Evolutionary conservation across 495 filamentous ascomycete species (phyloP).

Genomic region (Cryomyces minteri): DNA sequence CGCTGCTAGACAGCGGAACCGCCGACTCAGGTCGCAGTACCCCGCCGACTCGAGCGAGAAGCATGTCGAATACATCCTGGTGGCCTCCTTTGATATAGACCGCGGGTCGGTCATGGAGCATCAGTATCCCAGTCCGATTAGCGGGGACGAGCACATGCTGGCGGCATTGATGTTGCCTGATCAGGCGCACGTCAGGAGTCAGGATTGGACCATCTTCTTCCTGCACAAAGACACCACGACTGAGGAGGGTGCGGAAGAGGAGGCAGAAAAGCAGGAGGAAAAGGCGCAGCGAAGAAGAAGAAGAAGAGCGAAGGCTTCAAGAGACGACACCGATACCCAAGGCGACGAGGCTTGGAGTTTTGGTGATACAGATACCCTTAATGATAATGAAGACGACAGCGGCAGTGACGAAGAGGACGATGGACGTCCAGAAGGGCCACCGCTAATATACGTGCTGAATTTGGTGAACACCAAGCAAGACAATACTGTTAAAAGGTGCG

Average conservation of each 20-base stretch:
- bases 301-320: slow-evolving; percentile 6
- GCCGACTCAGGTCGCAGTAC: slow-evolving; percentile 66
- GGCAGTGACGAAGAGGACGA: slow-evolving; percentile 39
- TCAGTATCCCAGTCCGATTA: slow-evolving; percentile 86
- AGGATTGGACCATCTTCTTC: slow-evolving; percentile 99
- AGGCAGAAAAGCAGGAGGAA: slow-evolving; percentile 32
- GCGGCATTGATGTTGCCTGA: slow-evolving; percentile 98
- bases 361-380: slow-evolving; percentile 23
- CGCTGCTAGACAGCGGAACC: neutral
- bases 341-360: slow-evolving; percentile 22
- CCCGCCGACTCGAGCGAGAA: slow-evolving; percentile 59
- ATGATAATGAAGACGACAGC: slow-evolving; percentile 35
- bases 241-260: slow-evolving; percentile 40
- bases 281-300: slow-evolving; percentile 21
- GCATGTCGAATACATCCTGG: slow-evolving; percentile 98
- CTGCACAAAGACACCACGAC: slow-evolving; percentile 84
- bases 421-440: slow-evolving; percentile 55
- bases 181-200: slow-evolving; percentile 83
- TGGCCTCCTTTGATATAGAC: slow-evolving; percentile 94
- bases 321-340: neutral
- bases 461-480: slow-evolving; percentile 97
- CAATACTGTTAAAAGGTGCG: slow-evolving; percentile 62
- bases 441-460: slow-evolving; percentile 95
- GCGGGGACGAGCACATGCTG: slow-evolving; percentile 94
- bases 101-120: slow-evolving; percentile 96